These are phyloP conservation scores for Phytophthora tubulina DNA, from an alignment of 352 stramenopile species.

Conservation along the genomic window DNA sequence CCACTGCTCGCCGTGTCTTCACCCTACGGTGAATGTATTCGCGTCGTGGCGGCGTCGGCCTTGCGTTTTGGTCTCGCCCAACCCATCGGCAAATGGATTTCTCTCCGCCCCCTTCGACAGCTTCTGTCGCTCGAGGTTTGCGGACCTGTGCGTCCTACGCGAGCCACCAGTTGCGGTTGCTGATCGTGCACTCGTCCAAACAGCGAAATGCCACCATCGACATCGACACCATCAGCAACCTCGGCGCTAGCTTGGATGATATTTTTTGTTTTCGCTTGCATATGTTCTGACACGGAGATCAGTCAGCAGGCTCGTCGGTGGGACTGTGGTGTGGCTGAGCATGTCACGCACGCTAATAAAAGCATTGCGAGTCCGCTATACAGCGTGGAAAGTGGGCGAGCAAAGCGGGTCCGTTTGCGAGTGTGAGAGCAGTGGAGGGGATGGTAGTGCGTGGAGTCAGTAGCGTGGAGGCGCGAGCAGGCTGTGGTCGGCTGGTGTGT, in stretches of 20 bases:
- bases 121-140: too few relatives aligned
- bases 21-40: too few relatives aligned
- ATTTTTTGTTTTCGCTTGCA: too few relatives aligned
- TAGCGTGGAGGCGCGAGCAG: background rate
- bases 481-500: background rate
- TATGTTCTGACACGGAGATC: too few relatives aligned
- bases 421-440: background rate
- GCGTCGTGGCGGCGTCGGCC: too few relatives aligned
- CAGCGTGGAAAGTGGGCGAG: background rate
- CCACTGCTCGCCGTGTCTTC: background rate
- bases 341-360: background rate
- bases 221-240: background rate
- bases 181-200: background rate
- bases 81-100: too few relatives aligned
- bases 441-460: background rate
- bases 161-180: too few relatives aligned
- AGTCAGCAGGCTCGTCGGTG: too few relatives aligned
- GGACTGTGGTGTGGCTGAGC: background rate
- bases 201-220: background rate
- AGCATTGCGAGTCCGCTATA: background rate
- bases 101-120: too few relatives aligned
- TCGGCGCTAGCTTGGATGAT: too few relatives aligned
- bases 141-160: too few relatives aligned
- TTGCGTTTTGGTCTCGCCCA: too few relatives aligned
- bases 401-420: background rate